These are phyloP conservation scores for Tanacetum coccineum DNA, from an alignment of 129 eudicot species.

Conservation along the genomic window DNA sequence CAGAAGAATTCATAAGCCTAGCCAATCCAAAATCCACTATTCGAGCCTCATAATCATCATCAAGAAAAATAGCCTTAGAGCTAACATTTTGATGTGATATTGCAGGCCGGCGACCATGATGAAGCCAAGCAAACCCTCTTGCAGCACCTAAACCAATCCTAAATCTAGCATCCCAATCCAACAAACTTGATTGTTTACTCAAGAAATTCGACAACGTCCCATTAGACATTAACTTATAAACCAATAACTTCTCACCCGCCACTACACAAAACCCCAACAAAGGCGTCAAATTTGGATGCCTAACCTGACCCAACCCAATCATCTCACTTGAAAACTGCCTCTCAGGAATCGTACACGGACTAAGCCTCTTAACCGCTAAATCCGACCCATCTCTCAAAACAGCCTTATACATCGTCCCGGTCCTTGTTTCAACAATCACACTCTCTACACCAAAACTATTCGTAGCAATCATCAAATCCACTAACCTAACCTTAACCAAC, in stretches of 20 bases:
- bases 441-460: conserved; percentile 44
- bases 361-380: conserved; percentile 63
- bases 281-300: conserved; percentile 78
- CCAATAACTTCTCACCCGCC: conserved; percentile 83
- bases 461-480: conserved; percentile 68
- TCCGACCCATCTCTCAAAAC: conserved; percentile 73
- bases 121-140: conserved; percentile 95
- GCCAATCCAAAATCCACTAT: conserved; percentile 83
- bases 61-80: conserved; percentile 64
- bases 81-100: conserved; percentile 69
- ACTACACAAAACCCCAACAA: conserved; percentile 74
- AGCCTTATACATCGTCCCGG: conserved; percentile 69
- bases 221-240: conserved; percentile 67
- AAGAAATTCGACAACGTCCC: conserved; percentile 63
- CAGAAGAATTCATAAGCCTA: conserved; percentile 44
- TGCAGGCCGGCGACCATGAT: conserved; percentile 80
- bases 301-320: conserved; percentile 54
- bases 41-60: conserved; percentile 81
- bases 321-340: conserved; percentile 48
- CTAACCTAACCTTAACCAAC: conserved; percentile 68
- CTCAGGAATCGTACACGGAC: conserved; percentile 47
- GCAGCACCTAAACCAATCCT: conserved; percentile 74
- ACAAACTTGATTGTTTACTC: conserved; percentile 30
- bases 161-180: conserved; percentile 74
- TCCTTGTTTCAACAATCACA: conserved; percentile 43